A percentile compares a stretch with the other conserved stretches of the same genome.
These are phyloP conservation scores for Spergularia marina DNA, from an alignment of 148 eudicot genomes.

Conservation along the genomic window DNA sequence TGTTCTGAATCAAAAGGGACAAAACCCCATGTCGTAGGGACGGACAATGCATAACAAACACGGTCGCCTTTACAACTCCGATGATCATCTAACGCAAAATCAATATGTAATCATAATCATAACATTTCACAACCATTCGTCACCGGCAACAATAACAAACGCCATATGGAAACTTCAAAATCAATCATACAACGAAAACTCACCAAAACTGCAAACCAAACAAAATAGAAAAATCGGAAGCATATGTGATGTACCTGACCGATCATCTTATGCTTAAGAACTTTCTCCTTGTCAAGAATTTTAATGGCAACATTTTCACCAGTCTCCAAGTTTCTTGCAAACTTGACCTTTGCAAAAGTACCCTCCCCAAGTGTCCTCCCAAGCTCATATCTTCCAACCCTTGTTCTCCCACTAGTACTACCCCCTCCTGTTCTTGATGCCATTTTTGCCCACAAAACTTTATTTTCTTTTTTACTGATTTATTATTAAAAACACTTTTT, in stretches of 20 bases:
- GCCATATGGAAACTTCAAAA: not conserved
- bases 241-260: conserved; percentile 49
- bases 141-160: not conserved
- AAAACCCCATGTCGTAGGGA: too few relatives aligned
- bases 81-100: too few relatives aligned
- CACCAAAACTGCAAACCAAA: not conserved
- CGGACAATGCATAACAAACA: too few relatives aligned
- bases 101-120: too few relatives aligned
- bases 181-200: not conserved
- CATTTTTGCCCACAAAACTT: conserved; percentile 14
- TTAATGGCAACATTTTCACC: conserved; percentile 48
- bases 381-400: conserved; percentile 46
- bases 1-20: not conserved
- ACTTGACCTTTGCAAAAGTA: conserved; percentile 51
- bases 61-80: too few relatives aligned
- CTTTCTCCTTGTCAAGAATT: conserved; percentile 48
- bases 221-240: not conserved
- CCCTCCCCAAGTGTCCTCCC: conserved; percentile 54
- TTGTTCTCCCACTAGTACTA: conserved; percentile 26
- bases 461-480: not conserved
- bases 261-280: conserved; percentile 70
- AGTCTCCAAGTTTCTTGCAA: conserved; percentile 42
- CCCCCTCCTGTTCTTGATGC: conserved; percentile 24
- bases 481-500: not conserved
- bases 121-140: not conserved